These are phyloP conservation scores for Peribolospora baueri DNA, from an alignment of 768 basidiomycete species.

Conservation along the genomic window DNA sequence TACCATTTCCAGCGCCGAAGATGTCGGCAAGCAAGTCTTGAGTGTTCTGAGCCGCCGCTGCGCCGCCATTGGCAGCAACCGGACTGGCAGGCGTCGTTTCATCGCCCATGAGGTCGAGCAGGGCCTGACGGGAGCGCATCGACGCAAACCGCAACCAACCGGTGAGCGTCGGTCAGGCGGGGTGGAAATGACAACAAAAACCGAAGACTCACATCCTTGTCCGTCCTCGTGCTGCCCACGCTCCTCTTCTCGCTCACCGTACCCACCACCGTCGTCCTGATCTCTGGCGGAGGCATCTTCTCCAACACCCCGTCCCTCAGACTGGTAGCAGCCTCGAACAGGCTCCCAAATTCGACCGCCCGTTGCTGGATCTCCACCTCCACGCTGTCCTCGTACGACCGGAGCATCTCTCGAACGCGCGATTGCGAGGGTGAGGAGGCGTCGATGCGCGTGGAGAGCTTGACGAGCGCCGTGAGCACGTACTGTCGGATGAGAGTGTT, in stretches of 20 bases:
- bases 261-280: conserved; percentile 91
- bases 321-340: conserved; percentile 38
- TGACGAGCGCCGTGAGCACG: conserved; percentile 66
- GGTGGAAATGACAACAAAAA: neutral
- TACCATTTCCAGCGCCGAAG: conserved; percentile 34
- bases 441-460: conserved; percentile 47
- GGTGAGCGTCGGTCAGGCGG: neutral
- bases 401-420: conserved; percentile 49
- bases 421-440: conserved; percentile 28
- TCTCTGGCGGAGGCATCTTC: conserved; percentile 94
- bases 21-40: conserved; percentile 82
- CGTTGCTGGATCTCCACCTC: conserved; percentile 91
- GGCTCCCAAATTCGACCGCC: conserved; percentile 79
- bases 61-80: conserved; percentile 24
- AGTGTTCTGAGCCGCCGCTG: conserved; percentile 31
- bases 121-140: conserved; percentile 2
- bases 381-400: conserved; percentile 60
- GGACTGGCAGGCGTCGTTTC: conserved; percentile 29
- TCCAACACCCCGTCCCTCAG: conserved; percentile 65
- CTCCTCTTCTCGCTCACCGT: conserved; percentile 72
- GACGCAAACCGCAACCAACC: neutral
- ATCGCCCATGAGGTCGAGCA: conserved; percentile 62
- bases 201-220: conserved; percentile 35
- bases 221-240: conserved; percentile 64
- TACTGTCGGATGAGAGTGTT: conserved; percentile 81